phyloP scores from a whole-genome alignment of 306 rosid species.

The Calophaca sinica region DNA sequence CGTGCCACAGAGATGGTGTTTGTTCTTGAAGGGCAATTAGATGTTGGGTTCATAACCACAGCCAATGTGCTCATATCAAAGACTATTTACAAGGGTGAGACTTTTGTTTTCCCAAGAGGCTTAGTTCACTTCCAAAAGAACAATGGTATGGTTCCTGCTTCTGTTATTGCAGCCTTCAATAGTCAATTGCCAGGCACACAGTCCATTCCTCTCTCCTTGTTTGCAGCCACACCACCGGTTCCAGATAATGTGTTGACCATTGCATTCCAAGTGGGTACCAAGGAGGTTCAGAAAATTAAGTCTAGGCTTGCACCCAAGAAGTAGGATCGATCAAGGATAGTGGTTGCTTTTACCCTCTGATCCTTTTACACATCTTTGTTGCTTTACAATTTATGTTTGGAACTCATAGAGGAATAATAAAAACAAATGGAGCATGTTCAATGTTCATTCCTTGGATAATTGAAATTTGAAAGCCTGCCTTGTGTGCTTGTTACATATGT shows the following conservation, averaged over 20 bases:
- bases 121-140: slow-evolving; percentile 89
- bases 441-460: slow-evolving; percentile 26
- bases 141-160: slow-evolving; percentile 61
- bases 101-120: slow-evolving; percentile 82
- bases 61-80: slow-evolving; percentile 67
- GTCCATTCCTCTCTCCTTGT: slow-evolving; percentile 65
- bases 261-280: slow-evolving; percentile 71
- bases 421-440: neutral
- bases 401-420: slow-evolving; percentile 18
- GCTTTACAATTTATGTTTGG: slow-evolving; percentile 22
- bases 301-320: slow-evolving; percentile 69
- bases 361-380: neutral
- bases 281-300: slow-evolving; percentile 72
- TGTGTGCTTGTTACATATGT: neutral
- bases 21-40: slow-evolving; percentile 72
- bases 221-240: slow-evolving; percentile 69
- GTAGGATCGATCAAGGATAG: neutral
- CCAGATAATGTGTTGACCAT: slow-evolving; percentile 71
- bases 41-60: slow-evolving; percentile 89
- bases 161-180: slow-evolving; percentile 77
- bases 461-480: slow-evolving; percentile 20
- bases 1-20: slow-evolving; percentile 88
- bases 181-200: slow-evolving; percentile 89
- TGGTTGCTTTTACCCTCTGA: neutral
- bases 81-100: slow-evolving; percentile 72